Evolutionary conservation across 2,329 filamentous ascomycete genomes (phyloP).

Genomic region (Colletotrichum aenigma): DNA sequence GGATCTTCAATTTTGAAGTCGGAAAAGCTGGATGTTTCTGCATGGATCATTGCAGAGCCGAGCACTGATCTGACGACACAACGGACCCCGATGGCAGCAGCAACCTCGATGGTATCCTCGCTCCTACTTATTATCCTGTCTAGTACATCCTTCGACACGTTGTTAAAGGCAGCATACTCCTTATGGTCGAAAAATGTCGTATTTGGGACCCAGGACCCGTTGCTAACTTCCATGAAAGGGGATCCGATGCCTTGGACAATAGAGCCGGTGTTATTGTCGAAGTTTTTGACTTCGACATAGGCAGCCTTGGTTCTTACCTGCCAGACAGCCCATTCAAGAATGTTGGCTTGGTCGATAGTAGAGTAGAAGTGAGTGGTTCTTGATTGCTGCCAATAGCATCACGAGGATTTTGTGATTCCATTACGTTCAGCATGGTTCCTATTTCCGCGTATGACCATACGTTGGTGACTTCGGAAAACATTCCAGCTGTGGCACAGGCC

Average conservation of each 20-base stretch:
- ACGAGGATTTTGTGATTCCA: accelerated
- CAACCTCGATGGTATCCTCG: neutral
- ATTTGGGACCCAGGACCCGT: neutral
- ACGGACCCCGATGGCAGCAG: neutral
- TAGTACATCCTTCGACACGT: too few relatives aligned
- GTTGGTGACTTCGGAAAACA: neutral
- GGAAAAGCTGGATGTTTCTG: neutral
- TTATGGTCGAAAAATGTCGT: slow-evolving; percentile 1
- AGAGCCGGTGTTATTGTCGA: neutral
- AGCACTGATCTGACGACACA: neutral
- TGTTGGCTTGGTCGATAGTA: neutral
- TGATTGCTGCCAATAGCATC: neutral
- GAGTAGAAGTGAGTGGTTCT: neutral
- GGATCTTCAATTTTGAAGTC: neutral
- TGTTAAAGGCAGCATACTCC: neutral
- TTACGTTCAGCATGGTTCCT: neutral
- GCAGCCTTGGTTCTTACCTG: neutral
- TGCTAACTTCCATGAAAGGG: neutral
- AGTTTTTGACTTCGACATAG: neutral
- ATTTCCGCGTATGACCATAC: neutral
- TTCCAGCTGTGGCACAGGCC: accelerated
- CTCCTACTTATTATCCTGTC: too few relatives aligned
- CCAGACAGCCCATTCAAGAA: slow-evolving; percentile 17
- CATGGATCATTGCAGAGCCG: neutral
- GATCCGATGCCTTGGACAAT: neutral